Evolutionary conservation across 371 early-diverging fungal genomes (phyloP).

Genomic region (Entomophthora muscae): DNA sequence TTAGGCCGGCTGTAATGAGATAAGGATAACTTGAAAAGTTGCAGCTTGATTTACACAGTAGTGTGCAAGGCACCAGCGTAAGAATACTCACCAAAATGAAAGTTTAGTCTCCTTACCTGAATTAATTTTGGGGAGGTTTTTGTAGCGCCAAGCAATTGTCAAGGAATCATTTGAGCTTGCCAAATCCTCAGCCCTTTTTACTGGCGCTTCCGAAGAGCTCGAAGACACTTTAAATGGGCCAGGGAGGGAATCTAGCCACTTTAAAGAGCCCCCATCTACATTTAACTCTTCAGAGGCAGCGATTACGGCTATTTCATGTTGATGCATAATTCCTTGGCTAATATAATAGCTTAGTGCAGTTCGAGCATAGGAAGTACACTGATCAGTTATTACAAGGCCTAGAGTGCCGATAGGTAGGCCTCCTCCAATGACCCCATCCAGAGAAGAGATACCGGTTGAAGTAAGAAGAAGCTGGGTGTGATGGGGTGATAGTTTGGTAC

Average conservation of each 20-base stretch:
- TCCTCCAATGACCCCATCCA: conserved; percentile 31
- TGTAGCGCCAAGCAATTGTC: conserved; percentile 3
- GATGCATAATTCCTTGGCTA: not conserved
- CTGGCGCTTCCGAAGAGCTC: not conserved
- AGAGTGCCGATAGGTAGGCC: conserved; percentile 74
- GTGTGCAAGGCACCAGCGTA: not conserved
- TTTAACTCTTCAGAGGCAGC: not conserved
- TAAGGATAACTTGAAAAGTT: too few species aligned
- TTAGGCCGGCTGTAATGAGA: too few species aligned
- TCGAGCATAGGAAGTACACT: not conserved
- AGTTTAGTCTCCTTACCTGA: not conserved
- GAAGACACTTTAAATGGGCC: not conserved
- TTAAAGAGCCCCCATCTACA: not conserved
- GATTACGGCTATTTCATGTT: not conserved
- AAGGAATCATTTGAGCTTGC: not conserved
- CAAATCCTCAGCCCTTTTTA: not conserved
- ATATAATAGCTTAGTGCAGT: conserved; percentile 1
- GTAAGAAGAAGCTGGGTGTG: conserved; percentile 3
- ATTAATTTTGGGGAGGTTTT: not conserved
- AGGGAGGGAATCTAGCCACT: not conserved
- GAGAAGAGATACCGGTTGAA: not conserved
- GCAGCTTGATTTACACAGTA: not conserved
- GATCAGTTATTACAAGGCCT: conserved; percentile 26
- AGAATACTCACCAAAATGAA: not conserved
- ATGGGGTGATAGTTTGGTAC: not conserved